Evolutionary conservation across 164 flowering plant genomes (phyloP).

Genomic region (Chimonanthus praecox): DNA sequence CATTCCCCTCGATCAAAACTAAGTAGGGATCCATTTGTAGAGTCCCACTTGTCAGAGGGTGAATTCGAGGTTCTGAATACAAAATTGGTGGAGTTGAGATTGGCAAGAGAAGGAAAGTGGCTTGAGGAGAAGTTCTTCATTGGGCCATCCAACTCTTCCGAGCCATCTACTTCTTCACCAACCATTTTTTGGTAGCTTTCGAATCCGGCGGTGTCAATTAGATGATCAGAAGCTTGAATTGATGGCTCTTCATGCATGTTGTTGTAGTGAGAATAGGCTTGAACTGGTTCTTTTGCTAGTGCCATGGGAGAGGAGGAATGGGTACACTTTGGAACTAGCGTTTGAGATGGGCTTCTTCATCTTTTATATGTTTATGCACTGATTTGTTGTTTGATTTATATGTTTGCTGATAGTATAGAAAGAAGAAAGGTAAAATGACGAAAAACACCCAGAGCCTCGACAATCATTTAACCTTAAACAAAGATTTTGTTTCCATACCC

Average conservation of each 20-base stretch:
- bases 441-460: too few species aligned
- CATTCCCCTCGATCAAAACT: constrained; percentile 43
- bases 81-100: constrained; percentile 23
- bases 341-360: background rate
- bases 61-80: constrained; percentile 12
- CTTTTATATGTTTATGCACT: too few species aligned
- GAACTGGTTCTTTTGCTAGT: constrained; percentile 34
- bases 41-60: constrained; percentile 18
- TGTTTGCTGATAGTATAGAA: too few species aligned
- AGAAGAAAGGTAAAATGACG: too few species aligned
- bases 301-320: constrained; percentile 25
- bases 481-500: too few species aligned
- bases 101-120: constrained; percentile 30
- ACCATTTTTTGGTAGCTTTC: constrained; percentile 8
- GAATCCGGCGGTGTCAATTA: constrained; percentile 10
- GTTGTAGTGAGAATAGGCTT: constrained; percentile 20
- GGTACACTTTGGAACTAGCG: background rate
- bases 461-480: too few species aligned
- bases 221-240: constrained; percentile 13
- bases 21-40: constrained; percentile 38
- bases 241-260: constrained; percentile 16
- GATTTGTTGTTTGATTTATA: too few species aligned
- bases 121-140: constrained; percentile 14
- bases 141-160: constrained; percentile 10
- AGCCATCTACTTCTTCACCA: constrained; percentile 22